These are phyloP conservation scores for Orbilia blumenaviensis DNA, from an alignment of 2,329 filamentous ascomycete species.

Conservation along the genomic window DNA sequence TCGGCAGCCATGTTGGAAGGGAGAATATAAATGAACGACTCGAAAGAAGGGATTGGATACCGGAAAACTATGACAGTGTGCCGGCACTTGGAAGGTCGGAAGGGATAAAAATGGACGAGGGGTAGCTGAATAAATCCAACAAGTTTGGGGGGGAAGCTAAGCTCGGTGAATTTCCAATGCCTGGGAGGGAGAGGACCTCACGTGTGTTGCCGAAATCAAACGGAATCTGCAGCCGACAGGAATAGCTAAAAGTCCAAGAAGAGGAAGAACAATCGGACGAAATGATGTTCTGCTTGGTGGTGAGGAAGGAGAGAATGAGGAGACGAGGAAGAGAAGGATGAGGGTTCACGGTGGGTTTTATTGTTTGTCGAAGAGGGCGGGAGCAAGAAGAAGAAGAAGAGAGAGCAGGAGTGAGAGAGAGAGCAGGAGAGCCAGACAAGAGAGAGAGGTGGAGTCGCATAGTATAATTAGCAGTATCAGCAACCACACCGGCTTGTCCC, in stretches of 20 bases:
- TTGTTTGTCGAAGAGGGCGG: neutral
- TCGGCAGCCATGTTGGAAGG: constrained; percentile 49
- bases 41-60: constrained; percentile 1
- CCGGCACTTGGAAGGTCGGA: constrained; percentile 4
- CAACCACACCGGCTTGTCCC: constrained; percentile 17
- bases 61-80: neutral
- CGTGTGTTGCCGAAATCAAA: constrained; percentile 52
- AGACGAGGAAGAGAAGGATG: neutral
- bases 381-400: neutral
- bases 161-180: constrained; percentile 48
- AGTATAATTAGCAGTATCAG: constrained; percentile 40
- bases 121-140: constrained; percentile 53
- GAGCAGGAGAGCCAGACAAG: neutral
- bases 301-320: neutral
- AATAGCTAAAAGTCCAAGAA: constrained; percentile 22
- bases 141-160: constrained; percentile 50
- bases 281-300: neutral
- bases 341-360: constrained; percentile 9
- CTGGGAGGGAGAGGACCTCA: constrained; percentile 30
- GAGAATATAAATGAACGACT: neutral
- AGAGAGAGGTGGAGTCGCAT: constrained; percentile 5
- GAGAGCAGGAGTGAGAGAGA: neutral
- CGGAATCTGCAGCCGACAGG: constrained; percentile 38
- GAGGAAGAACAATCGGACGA: constrained; percentile 39
- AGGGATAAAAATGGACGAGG: constrained; percentile 36